Conservation (phyloP, 495 filamentous ascomycete species). For the Penicillium manginii region DNA sequence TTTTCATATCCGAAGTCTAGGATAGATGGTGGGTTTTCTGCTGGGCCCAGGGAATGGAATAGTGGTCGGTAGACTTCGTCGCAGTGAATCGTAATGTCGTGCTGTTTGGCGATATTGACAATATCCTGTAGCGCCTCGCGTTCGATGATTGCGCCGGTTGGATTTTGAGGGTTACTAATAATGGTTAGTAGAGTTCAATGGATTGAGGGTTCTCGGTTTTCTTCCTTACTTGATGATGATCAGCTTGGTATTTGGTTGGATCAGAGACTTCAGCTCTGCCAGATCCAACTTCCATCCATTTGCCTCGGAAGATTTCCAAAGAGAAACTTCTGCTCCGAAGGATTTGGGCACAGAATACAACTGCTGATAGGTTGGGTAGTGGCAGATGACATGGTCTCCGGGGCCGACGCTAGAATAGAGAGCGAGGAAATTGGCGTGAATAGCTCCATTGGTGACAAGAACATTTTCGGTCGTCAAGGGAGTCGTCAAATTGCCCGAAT, state of each 20-base stretch:
- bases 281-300: conserved; percentile 69
- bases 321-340: conserved; percentile 76
- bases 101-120: conserved; percentile 62
- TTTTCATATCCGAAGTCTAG: conserved; percentile 71
- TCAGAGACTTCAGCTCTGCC: conserved; percentile 63
- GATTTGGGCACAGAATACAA: conserved; percentile 76
- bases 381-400: conserved; percentile 85
- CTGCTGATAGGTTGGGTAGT: conserved; percentile 89
- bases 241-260: conserved; percentile 74
- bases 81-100: conserved; percentile 66
- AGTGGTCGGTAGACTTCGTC: conserved; percentile 90
- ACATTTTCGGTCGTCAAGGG: conserved; percentile 61
- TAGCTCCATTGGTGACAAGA: conserved; percentile 79
- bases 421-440: conserved; percentile 77
- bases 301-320: conserved; percentile 71
- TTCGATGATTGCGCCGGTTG: conserved; percentile 73
- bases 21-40: conserved; percentile 64
- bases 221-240: conserved; percentile 72
- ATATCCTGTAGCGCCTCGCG: conserved; percentile 60
- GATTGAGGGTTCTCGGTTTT: conserved; percentile 12
- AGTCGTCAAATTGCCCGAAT: conserved; percentile 53
- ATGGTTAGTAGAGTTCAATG: not conserved
- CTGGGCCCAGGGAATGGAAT: conserved; percentile 69
- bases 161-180: conserved; percentile 80
- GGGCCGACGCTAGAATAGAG: conserved; percentile 75